Evolutionary conservation across 2,329 filamentous ascomycete genomes (phyloP).

Genomic region (Stagonosporopsis vannaccii): DNA sequence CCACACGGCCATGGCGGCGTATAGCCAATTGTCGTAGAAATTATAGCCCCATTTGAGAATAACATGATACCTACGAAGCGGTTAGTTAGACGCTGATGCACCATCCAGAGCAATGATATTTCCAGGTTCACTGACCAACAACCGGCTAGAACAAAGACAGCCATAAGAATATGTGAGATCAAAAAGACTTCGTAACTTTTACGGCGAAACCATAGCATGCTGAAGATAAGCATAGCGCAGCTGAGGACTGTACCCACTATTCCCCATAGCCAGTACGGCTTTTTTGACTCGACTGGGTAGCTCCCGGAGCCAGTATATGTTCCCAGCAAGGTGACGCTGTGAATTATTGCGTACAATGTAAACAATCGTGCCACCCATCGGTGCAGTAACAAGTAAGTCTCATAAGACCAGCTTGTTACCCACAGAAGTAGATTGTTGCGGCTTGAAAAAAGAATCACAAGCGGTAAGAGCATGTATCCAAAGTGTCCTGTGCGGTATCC

Average conservation of each 20-base stretch:
- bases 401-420: background rate
- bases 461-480: background rate
- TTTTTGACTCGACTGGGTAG: background rate
- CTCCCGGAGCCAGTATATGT: background rate
- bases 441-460: background rate
- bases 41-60: constrained; percentile 35
- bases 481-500: background rate
- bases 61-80: too few relatives aligned
- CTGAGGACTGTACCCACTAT: background rate
- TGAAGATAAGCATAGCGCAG: background rate
- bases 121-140: too few relatives aligned
- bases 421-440: background rate
- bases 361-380: background rate
- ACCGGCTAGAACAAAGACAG: background rate
- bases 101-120: too few relatives aligned
- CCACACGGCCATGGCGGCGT: constrained; percentile 54
- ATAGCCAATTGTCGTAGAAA: constrained; percentile 57
- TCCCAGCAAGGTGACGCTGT: background rate
- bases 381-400: background rate
- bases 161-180: background rate
- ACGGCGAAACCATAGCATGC: background rate
- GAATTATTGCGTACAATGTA: background rate
- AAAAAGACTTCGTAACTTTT: background rate
- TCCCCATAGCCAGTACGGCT: background rate
- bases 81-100: too few relatives aligned